phyloP scores from a whole-genome alignment of 2,329 filamentous ascomycete genomes.

The Fusarium clavum region DNA sequence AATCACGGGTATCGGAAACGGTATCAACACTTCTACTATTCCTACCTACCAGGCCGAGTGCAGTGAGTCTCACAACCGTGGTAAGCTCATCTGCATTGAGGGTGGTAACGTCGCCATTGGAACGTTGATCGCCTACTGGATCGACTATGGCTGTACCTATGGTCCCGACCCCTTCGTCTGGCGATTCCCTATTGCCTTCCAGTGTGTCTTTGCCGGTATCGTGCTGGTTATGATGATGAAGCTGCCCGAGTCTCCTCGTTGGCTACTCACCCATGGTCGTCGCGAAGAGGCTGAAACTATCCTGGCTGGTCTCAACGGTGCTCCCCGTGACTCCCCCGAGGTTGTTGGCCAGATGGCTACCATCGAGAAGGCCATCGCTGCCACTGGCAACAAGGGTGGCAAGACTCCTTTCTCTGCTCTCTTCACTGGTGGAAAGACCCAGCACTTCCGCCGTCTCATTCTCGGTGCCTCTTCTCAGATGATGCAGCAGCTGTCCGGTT shows the following conservation, averaged over 20 bases:
- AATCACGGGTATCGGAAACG: slow-evolving; percentile 66
- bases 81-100: slow-evolving; percentile 65
- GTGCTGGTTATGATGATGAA: slow-evolving; percentile 57
- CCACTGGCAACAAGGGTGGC: slow-evolving; percentile 59
- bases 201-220: slow-evolving; percentile 55
- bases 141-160: slow-evolving; percentile 56
- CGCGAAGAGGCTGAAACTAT: slow-evolving; percentile 54
- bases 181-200: slow-evolving; percentile 65
- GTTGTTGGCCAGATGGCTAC: slow-evolving; percentile 69
- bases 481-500: slow-evolving; percentile 72
- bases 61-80: slow-evolving; percentile 63
- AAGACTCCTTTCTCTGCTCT: slow-evolving; percentile 65
- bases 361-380: slow-evolving; percentile 61
- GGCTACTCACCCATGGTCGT: slow-evolving; percentile 59
- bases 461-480: slow-evolving; percentile 69
- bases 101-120: slow-evolving; percentile 56
- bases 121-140: slow-evolving; percentile 59
- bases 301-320: slow-evolving; percentile 47
- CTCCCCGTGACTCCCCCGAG: slow-evolving; percentile 63
- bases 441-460: slow-evolving; percentile 73
- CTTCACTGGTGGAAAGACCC: slow-evolving; percentile 71
- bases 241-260: slow-evolving; percentile 60
- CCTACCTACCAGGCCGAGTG: slow-evolving; percentile 68
- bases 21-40: slow-evolving; percentile 62
- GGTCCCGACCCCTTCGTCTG: slow-evolving; percentile 60